Conservation (phyloP, 225 moss, liverwort and hornwort species). For the Sphagnum tenellum region DNA sequence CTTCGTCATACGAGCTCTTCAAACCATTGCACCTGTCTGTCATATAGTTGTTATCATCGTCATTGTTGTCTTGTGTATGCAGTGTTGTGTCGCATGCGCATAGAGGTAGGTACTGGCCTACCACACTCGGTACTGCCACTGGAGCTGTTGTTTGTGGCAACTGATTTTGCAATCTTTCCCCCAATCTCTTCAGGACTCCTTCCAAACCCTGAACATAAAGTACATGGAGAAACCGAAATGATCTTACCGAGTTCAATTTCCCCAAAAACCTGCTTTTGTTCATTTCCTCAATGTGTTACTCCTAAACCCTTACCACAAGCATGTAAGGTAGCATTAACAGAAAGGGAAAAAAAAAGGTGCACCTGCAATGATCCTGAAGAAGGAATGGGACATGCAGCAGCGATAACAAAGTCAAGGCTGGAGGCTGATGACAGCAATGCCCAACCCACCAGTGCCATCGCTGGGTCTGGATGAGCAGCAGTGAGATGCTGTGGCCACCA, state of each 20-base stretch:
- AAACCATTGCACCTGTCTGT: no score
- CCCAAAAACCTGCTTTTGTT: no score
- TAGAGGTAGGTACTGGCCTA: slow-evolving; percentile 33
- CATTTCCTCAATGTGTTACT: no score
- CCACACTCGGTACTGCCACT: slow-evolving; percentile 12
- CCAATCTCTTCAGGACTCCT: slow-evolving; percentile 19
- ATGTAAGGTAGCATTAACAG: no score
- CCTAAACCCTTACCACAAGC: no score
- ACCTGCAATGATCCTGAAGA: slow-evolving; percentile 24
- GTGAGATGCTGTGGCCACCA: slow-evolving; percentile 57
- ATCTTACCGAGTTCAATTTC: no score
- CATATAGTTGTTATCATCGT: slow-evolving; percentile 7
- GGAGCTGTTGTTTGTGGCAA: slow-evolving; percentile 20
- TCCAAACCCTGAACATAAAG: slow-evolving; percentile 27
- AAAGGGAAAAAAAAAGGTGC: neutral
- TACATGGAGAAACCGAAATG: no score
- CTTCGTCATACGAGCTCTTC: no score
- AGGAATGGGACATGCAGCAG: slow-evolving; percentile 30
- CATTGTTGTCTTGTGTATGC: neutral
- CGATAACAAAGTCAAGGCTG: slow-evolving; percentile 48
- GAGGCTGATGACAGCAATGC: slow-evolving; percentile 19
- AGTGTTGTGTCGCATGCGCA: slow-evolving; percentile 9
- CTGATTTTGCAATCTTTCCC: slow-evolving; percentile 30
- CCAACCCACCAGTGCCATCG: slow-evolving; percentile 57
- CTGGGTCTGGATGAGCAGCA: slow-evolving; percentile 14